These are phyloP conservation scores for Coelastrella sp. DNA, from an alignment of 139 green algal genomes.

Conservation along the genomic window DNA sequence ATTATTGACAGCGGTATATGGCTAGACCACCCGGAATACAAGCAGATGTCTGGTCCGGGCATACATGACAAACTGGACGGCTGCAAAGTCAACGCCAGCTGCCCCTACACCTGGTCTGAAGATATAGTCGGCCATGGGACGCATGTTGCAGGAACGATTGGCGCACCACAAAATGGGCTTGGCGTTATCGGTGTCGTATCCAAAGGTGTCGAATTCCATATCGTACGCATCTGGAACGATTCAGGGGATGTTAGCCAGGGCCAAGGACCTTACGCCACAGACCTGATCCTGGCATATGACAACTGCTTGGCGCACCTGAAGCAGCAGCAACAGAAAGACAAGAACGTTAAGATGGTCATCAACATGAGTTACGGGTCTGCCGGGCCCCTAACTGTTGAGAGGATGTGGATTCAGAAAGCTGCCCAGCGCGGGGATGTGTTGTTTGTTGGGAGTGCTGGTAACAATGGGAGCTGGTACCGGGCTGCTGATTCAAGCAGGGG, in stretches of 20 bases:
- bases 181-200: conserved; percentile 40
- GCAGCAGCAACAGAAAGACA: conserved; percentile 13
- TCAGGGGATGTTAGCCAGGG: conserved; percentile 47
- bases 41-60: not conserved
- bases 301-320: conserved; percentile 30
- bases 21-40: conserved; percentile 28
- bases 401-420: conserved; percentile 24
- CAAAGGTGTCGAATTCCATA: conserved; percentile 7
- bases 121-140: conserved; percentile 46
- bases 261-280: conserved; percentile 41
- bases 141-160: conserved; percentile 45
- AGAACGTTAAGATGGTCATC: conserved; percentile 38
- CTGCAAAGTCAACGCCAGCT: not conserved
- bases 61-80: not conserved
- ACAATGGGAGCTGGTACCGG: conserved; percentile 34
- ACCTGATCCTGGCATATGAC: conserved; percentile 42
- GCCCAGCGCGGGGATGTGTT: conserved; percentile 33
- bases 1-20: conserved; percentile 48
- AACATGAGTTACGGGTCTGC: conserved; percentile 46
- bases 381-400: conserved; percentile 44
- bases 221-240: conserved; percentile 47
- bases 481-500: not conserved
- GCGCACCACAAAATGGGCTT: conserved; percentile 18
- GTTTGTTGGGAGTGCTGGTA: conserved; percentile 45
- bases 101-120: conserved; percentile 19